Percentiles rank a stretch among this genome's conserved stretches.
Conservation (phyloP, 2,329 filamentous ascomycete genomes). For the Pyrenophora seminiperda region DNA sequence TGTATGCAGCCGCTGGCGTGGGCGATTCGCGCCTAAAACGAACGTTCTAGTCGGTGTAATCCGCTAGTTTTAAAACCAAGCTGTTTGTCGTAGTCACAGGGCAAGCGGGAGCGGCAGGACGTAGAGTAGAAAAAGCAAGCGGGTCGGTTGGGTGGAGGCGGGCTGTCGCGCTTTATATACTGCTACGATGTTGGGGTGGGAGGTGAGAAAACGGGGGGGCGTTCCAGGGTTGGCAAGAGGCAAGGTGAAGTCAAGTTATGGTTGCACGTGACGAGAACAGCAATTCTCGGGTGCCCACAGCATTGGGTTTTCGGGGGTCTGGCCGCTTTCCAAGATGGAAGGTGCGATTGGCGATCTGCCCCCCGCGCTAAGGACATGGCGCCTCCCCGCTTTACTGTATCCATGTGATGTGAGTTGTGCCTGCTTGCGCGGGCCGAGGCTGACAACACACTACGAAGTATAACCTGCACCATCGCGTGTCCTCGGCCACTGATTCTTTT, state of each 20-base stretch:
- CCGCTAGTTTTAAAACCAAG: too few relatives aligned
- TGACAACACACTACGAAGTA: slow-evolving; percentile 22
- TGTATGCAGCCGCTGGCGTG: slow-evolving; percentile 6
- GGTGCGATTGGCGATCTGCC: slow-evolving; percentile 17
- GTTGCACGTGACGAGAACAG: slow-evolving; percentile 30
- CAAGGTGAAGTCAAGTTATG: slow-evolving; percentile 23
- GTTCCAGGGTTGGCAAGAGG: slow-evolving; percentile 1
- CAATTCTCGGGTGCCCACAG: slow-evolving; percentile 16
- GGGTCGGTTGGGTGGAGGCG: not conserved
- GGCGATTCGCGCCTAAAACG: slow-evolving; percentile 13
- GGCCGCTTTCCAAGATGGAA: slow-evolving; percentile 2
- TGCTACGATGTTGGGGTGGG: slow-evolving; percentile 13
- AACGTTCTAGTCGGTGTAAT: not conserved
- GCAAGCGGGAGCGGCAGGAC: too few relatives aligned
- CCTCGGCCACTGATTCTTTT: slow-evolving; percentile 2
- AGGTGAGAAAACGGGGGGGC: slow-evolving; percentile 22
- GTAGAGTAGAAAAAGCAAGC: not conserved
- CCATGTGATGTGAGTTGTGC: slow-evolving; percentile 9
- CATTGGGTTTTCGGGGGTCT: slow-evolving; percentile 1
- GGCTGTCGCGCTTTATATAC: slow-evolving; percentile 8
- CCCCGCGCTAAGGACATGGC: slow-evolving; percentile 34
- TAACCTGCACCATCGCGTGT: too few relatives aligned
- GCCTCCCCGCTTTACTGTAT: slow-evolving; percentile 9
- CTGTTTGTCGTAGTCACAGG: too few relatives aligned
- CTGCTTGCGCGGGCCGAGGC: slow-evolving; percentile 30